Base-by-base conservation (phyloP, 2,329 filamentous ascomycete species). In the Diaporthe helianthi region DNA sequence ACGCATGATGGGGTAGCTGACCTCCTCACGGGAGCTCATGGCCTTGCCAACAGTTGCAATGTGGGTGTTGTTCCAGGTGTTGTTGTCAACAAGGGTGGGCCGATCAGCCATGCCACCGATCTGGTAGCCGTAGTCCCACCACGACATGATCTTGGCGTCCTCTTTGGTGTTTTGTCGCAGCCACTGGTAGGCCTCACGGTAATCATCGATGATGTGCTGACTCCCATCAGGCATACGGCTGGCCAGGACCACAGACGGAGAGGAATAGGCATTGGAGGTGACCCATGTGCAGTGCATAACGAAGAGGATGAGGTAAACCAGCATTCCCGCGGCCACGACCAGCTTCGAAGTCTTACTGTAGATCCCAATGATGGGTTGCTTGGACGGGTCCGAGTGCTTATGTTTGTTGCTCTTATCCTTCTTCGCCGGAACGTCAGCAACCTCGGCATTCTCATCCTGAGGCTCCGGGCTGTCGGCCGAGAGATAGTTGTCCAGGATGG, bases 61-160 rank as follows among this genome's bases (percentile, higher is more conserved):
- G 80, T 99, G 96, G 9, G 96, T 99, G 85, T 99, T 99, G 86
- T 99, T 99, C 96, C 96, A 99, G 2, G 96, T 99, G 84, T 99
- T 99, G 86, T 99, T 99, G 85, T 99, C 96, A 41, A 99, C 96
- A 41, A 99, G 86, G 1, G 96, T 99, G 41, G 96, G 96, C 67
- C 96, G 89, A 80, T 99, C 96, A 61, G 96, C 96, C 96, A 99
- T 99, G 74, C 96, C 96, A 83, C 96, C 96, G 80, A 99, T 99
- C 83, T 99, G 96, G 84, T 99, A 99, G 73, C 96, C 96, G 77
- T 99, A 99, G 80, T 99, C 96, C 96, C 96, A 99, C 96, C 96
- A 99, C 1, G 94, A 96, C 95, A 98, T 98, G 79, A 99, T 92
- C 87, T 98, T 99, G 78, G 97, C 94, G 76, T 98, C 93, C 74